Base-by-base conservation (phyloP, 108 stramenopile genomes). In the Skeletonema tropicum region DNA sequence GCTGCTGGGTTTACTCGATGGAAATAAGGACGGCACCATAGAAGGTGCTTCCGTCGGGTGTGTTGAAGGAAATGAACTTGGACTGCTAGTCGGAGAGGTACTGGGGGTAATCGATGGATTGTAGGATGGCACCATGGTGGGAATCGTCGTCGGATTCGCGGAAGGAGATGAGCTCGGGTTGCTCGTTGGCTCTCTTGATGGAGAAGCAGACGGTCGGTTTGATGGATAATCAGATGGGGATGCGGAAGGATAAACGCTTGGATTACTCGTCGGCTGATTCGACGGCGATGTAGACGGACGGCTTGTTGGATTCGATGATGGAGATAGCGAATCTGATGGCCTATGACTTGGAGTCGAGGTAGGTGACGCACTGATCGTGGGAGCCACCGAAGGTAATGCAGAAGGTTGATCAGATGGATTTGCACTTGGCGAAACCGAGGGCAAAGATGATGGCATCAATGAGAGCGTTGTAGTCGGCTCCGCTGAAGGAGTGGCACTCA, bases 401-500 rank as follows among this genome's bases (percentile, higher is more conserved):
- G 49, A 52, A 21, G 49, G 49, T 2, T 21, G 21, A 23, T 21
- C 49, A 52, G 52, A 55, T 2, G 52, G 52, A 23, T 23, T 4
- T 23, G 23, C 52, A 26, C 19, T 70, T 2, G 69, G 69, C 9
- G 36, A 6, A 17, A 19, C 12, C 25, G 69, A 57, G 1, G 68
- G 57, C 55, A 14, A 33, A 35, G 55, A 19, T 33, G 68, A 35
- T 35, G 65, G 65, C 12, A 21, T 12, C 30, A 30, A 13, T 39
- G 36, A 42, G 60, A 42, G 36, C 33, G 70, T 21, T 55, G 64
- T 14, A 2, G 64, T 25, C 39, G 64, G 39, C n/a, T 19, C 10
- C 39, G 23, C 6, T 55, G 52, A 55, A 9, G 52, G 52, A 15
- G 23, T 1, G 10, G 23, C 38, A 39, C 38, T 39, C 38, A 12